Percentiles rank a stretch among this genome's conserved stretches.
These are phyloP conservation scores for Dryas octopetala DNA, from an alignment of 306 rosid species.

Conservation along the genomic window DNA sequence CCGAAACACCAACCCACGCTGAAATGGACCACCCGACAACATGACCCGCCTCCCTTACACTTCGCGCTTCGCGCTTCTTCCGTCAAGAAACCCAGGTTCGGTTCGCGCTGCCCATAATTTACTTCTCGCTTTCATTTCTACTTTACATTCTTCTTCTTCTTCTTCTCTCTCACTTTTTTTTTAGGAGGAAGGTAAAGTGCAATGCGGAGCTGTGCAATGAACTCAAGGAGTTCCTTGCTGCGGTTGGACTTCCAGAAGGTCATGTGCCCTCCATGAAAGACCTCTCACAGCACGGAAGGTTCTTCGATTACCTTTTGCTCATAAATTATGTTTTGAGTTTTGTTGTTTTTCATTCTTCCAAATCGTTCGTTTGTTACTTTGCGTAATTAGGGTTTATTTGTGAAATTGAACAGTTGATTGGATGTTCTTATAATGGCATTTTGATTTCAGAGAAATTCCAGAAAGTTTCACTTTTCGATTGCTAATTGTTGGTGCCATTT, in stretches of 20 bases:
- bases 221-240: slow-evolving; percentile 51
- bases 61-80: slow-evolving; percentile 36
- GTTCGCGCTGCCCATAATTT: slow-evolving; percentile 13
- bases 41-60: slow-evolving; percentile 11
- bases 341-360: background rate
- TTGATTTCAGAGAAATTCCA: background rate
- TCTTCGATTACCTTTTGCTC: background rate
- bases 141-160: background rate
- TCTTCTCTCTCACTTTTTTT: background rate
- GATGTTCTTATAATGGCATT: background rate
- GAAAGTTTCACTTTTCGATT: background rate
- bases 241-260: slow-evolving; percentile 63
- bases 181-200: slow-evolving; percentile 55
- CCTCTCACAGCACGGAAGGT: slow-evolving; percentile 80
- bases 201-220: slow-evolving; percentile 76
- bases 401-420: background rate
- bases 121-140: background rate
- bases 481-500: background rate
- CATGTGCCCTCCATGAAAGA: slow-evolving; percentile 79
- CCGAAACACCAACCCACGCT: slow-evolving; percentile 24
- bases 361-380: background rate
- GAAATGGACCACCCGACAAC: slow-evolving; percentile 13
- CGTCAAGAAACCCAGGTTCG: slow-evolving; percentile 49
- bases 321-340: background rate
- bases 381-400: background rate